Conservation (phyloP, 2,329 filamentous ascomycete genomes). For the Aspergillus ibericus region DNA sequence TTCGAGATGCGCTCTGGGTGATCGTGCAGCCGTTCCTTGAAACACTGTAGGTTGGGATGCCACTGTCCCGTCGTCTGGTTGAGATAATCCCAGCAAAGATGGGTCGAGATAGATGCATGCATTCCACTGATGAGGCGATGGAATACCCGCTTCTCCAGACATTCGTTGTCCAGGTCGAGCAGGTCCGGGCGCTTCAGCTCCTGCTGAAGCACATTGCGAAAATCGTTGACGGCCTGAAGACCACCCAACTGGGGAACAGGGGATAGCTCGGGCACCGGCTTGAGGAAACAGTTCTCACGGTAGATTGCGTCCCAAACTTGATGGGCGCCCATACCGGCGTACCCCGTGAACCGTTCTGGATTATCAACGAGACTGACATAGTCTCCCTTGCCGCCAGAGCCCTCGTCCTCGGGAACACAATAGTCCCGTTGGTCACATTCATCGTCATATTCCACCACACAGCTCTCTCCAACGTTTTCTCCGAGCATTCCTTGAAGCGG, state of each 20-base stretch:
- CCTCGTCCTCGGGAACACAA: constrained; percentile 93
- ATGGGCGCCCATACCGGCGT: constrained; percentile 76
- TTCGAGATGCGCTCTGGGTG: constrained; percentile 93
- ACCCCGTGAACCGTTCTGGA: constrained; percentile 93
- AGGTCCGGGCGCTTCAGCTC: constrained; percentile 50
- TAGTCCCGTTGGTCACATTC: constrained; percentile 97
- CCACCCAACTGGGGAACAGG: constrained; percentile 40
- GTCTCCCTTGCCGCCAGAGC: constrained; percentile 80
- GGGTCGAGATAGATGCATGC: constrained; percentile 96
- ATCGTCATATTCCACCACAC: constrained; percentile 95
- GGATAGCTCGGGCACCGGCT: constrained; percentile 35
- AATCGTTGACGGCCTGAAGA: constrained; percentile 59
- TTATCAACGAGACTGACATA: constrained; percentile 94
- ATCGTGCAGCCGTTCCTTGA: constrained; percentile 77
- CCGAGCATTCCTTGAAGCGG: constrained; percentile 82
- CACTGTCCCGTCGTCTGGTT: constrained; percentile 94
- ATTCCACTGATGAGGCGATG: constrained; percentile 94
- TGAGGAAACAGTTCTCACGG: constrained; percentile 90
- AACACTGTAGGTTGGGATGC: constrained; percentile 88
- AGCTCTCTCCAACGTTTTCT: constrained; percentile 87
- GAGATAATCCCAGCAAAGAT: constrained; percentile 93
- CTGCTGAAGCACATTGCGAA: constrained; percentile 59
- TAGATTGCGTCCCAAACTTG: constrained; percentile 98
- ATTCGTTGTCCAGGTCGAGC: constrained; percentile 83
- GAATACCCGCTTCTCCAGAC: constrained; percentile 97